phyloP scores from a whole-genome alignment of 768 basidiomycete species.

The Podaxis pistillaris region DNA sequence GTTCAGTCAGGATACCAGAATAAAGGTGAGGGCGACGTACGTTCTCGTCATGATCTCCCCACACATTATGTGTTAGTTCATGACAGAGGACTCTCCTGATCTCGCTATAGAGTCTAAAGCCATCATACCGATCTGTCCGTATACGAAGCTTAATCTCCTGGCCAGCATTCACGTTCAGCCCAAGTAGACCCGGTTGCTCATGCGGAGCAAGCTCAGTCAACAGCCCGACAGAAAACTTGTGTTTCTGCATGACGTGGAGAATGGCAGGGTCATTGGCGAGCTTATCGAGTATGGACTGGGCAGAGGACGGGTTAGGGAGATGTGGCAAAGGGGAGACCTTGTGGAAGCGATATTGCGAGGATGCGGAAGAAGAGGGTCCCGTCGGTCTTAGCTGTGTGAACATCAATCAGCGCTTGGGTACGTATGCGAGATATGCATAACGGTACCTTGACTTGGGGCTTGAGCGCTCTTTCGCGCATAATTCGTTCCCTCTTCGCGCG shows the following conservation, averaged over 20 bases:
- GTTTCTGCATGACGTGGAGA: slow-evolving; percentile 65
- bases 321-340: slow-evolving; percentile 58
- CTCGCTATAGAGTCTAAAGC: slow-evolving; percentile 65
- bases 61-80: slow-evolving; percentile 75
- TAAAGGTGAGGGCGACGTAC: slow-evolving; percentile 37
- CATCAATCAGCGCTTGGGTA: slow-evolving; percentile 32
- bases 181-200: slow-evolving; percentile 67
- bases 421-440: not conserved
- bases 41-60: slow-evolving; percentile 70
- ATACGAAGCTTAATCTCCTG: slow-evolving; percentile 66
- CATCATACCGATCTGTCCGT: slow-evolving; percentile 70
- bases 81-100: slow-evolving; percentile 72
- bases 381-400: slow-evolving; percentile 20
- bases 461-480: slow-evolving; percentile 55
- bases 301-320: slow-evolving; percentile 61
- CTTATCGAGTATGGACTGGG: slow-evolving; percentile 50
- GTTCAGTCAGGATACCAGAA: not conserved
- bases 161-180: slow-evolving; percentile 64
- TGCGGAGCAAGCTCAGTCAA: slow-evolving; percentile 80
- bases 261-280: slow-evolving; percentile 74
- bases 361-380: slow-evolving; percentile 27
- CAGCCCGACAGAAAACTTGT: slow-evolving; percentile 64
- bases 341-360: slow-evolving; percentile 61
- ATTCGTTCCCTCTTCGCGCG: slow-evolving; percentile 56
- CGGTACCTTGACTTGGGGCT: slow-evolving; percentile 56